phyloP scores from a whole-genome alignment of 2,329 filamentous ascomycete species.

The Fusarium mangiferae region DNA sequence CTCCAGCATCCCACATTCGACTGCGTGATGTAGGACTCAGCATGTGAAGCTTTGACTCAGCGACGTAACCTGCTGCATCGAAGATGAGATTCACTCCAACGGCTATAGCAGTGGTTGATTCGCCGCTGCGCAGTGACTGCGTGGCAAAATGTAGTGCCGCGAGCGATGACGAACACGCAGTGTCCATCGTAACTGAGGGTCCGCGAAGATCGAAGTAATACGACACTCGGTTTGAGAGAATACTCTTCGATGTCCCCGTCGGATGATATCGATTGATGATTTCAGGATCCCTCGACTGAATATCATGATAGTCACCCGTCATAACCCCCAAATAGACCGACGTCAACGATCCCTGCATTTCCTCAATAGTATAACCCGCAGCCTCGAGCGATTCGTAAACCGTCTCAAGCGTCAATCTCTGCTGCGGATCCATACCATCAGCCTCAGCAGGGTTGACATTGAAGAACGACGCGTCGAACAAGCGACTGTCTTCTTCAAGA shows the following conservation, averaged over 20 bases:
- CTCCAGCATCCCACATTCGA: conserved; percentile 23
- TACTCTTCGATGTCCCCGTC: not conserved
- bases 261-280: conserved; percentile 44
- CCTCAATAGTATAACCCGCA: conserved; percentile 48
- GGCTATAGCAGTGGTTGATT: not conserved
- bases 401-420: conserved; percentile 53
- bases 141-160: not conserved
- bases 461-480: conserved; percentile 54
- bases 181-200: conserved; percentile 1
- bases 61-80: conserved; percentile 25
- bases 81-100: conserved; percentile 39
- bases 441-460: conserved; percentile 52
- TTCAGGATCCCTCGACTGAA: conserved; percentile 22
- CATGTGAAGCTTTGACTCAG: conserved; percentile 57
- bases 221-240: not conserved
- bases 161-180: not conserved
- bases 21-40: conserved; percentile 7
- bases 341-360: conserved; percentile 26
- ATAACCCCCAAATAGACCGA: conserved; percentile 28
- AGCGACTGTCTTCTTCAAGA: conserved; percentile 42
- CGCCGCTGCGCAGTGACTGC: not conserved
- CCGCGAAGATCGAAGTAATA: conserved; percentile 3
- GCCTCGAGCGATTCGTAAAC: conserved; percentile 55
- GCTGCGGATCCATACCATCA: conserved; percentile 54
- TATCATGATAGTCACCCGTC: conserved; percentile 18